Percentiles rank a stretch among this genome's conserved stretches.
Evolutionary conservation across 2,329 filamentous ascomycete genomes (phyloP).

Genomic region (Helotiales sp.): DNA sequence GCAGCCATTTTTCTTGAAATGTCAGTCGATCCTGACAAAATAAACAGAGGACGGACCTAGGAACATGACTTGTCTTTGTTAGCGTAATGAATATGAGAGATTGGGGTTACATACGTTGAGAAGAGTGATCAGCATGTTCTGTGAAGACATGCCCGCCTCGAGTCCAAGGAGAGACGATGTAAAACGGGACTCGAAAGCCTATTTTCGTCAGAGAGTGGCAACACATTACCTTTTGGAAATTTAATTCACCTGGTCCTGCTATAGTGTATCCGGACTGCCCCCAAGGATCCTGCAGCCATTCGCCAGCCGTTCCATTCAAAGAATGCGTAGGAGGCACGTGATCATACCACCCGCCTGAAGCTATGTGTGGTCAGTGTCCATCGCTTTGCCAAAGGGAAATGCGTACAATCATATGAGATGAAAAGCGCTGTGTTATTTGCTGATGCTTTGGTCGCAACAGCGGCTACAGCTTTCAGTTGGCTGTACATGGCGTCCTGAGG

Average conservation of each 20-base stretch:
- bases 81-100: not conserved
- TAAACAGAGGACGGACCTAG: conserved; percentile 39
- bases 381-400: too few relatives aligned
- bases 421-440: conserved; percentile 50
- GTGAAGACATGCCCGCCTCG: conserved; percentile 54
- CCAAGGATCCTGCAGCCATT: conserved; percentile 51
- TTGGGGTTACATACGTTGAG: conserved; percentile 39
- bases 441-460: conserved; percentile 49
- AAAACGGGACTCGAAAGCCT: conserved; percentile 52
- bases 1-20: conserved; percentile 43
- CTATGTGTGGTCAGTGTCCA: too few relatives aligned
- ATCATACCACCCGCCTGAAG: conserved; percentile 56
- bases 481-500: conserved; percentile 55
- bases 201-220: not conserved
- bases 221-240: too few relatives aligned
- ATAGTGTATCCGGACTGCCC: conserved; percentile 43
- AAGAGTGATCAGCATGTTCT: conserved; percentile 55
- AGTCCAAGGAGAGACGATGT: conserved; percentile 57
- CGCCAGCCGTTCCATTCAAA: conserved; percentile 48
- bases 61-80: conserved; percentile 41
- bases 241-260: conserved; percentile 38
- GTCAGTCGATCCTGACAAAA: too few relatives aligned
- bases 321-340: conserved; percentile 53
- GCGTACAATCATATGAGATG: conserved; percentile 48
- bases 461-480: conserved; percentile 50